phyloP scores from a whole-genome alignment of 108 stramenopile genomes.

The Chaetoceros tenuissimus region DNA sequence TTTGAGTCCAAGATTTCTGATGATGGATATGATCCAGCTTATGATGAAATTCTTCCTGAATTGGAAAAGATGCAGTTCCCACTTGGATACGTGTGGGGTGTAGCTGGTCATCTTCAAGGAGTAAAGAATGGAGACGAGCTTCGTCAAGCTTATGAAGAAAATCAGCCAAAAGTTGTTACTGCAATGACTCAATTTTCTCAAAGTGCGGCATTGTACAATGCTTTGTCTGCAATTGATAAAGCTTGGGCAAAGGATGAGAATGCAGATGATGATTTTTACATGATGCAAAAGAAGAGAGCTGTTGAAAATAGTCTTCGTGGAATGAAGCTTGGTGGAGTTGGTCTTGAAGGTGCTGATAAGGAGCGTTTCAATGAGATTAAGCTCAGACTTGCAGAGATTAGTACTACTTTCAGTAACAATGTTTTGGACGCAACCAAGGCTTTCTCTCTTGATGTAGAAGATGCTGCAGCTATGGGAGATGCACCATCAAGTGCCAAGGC shows the following conservation, averaged over 20 bases:
- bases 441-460: conserved; percentile 64
- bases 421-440: conserved; percentile 95
- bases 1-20: conserved; percentile 43
- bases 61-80: conserved; percentile 71
- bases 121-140: conserved; percentile 94
- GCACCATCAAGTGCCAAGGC: conserved; percentile 88
- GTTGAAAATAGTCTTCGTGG: conserved; percentile 59
- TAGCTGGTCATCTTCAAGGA: conserved; percentile 94
- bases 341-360: conserved; percentile 77
- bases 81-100: conserved; percentile 87
- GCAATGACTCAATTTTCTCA: conserved; percentile 83
- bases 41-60: conserved; percentile 67
- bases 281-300: conserved; percentile 67
- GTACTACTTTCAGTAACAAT: conserved; percentile 90
- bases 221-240: conserved; percentile 60
- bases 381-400: conserved; percentile 75
- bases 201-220: conserved; percentile 81
- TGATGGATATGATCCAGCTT: conserved; percentile 12
- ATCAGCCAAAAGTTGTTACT: conserved; percentile 90
- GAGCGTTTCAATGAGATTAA: conserved; percentile 95
- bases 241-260: conserved; percentile 24
- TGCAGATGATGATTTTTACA: conserved; percentile 30
- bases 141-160: conserved; percentile 85
- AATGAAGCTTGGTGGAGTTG: conserved; percentile 92
- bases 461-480: conserved; percentile 67